These are phyloP conservation scores for Candida alai DNA, from an alignment of 805 yeast genomes.

Conservation along the genomic window DNA sequence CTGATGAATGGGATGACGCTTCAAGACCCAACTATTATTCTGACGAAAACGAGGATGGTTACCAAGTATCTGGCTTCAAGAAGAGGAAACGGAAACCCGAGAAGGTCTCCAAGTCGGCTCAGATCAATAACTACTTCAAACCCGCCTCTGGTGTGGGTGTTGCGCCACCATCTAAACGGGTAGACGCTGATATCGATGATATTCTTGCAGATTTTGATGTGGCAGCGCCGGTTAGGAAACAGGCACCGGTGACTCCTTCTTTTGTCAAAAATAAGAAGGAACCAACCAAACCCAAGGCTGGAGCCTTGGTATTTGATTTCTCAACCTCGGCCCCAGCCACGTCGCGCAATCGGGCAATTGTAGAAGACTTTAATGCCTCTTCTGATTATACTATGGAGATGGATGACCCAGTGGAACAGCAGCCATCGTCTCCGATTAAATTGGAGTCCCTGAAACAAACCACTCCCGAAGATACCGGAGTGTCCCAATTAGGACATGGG, in stretches of 20 bases:
- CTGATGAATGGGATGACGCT: conserved; percentile 76
- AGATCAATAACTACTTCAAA: conserved; percentile 52
- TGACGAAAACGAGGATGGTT: conserved; percentile 47
- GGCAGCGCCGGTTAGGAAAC: conserved; percentile 15
- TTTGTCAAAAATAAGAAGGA: conserved; percentile 14
- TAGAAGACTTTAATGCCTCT: conserved; percentile 22
- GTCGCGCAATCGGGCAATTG: conserved; percentile 15
- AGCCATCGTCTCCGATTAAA: conserved; percentile 38
- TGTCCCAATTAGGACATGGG: no score
- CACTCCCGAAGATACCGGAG: conserved; percentile 2
- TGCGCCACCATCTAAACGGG: conserved; percentile 35
- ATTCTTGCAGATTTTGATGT: conserved; percentile 54
- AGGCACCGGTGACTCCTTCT: conserved; percentile 1
- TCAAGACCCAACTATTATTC: conserved; percentile 48
- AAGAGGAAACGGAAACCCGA: conserved; percentile 22
- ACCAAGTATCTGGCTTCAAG: conserved; percentile 19
- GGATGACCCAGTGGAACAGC: conserved; percentile 14
- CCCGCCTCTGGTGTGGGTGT: conserved; percentile 26
- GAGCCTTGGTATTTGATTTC: conserved; percentile 18
- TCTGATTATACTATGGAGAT: conserved; percentile 23
- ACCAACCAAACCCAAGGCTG: conserved; percentile 15
- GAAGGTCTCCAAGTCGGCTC: conserved; percentile 41
- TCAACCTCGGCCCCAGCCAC: conserved; percentile 22
- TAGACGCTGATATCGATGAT: conserved; percentile 58
- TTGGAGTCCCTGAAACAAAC: conserved; percentile 1